These are phyloP conservation scores for Balakata baccata DNA, from an alignment of 345 rosid genomes.

Conservation along the genomic window DNA sequence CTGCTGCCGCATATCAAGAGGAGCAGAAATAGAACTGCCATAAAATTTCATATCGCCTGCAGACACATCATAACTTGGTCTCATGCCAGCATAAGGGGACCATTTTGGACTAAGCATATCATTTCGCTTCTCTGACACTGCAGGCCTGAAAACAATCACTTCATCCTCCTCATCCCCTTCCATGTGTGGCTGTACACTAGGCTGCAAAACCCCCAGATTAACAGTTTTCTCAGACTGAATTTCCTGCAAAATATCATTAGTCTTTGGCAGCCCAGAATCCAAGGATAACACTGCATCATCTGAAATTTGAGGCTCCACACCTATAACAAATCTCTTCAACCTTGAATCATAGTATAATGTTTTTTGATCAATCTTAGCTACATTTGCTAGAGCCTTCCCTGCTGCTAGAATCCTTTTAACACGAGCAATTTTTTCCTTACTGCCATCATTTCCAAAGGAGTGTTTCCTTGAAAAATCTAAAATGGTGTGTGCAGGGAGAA, in stretches of 20 bases:
- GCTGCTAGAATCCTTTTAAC: slow-evolving; percentile 78
- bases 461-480: slow-evolving; percentile 80
- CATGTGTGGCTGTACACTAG: slow-evolving; percentile 36
- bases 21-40: slow-evolving; percentile 35
- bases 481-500: slow-evolving; percentile 80
- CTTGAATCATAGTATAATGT: slow-evolving; percentile 63
- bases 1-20: slow-evolving; percentile 43
- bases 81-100: slow-evolving; percentile 45
- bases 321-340: slow-evolving; percentile 67
- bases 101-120: slow-evolving; percentile 40
- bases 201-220: slow-evolving; percentile 30
- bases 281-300: slow-evolving; percentile 35
- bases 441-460: slow-evolving; percentile 54
- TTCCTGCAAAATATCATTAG: slow-evolving; percentile 35
- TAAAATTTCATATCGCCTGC: slow-evolving; percentile 38
- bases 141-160: slow-evolving; percentile 90
- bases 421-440: slow-evolving; percentile 66
- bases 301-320: slow-evolving; percentile 43
- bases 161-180: slow-evolving; percentile 88
- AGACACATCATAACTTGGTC: slow-evolving; percentile 37
- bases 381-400: slow-evolving; percentile 64
- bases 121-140: slow-evolving; percentile 53
- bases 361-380: slow-evolving; percentile 59
- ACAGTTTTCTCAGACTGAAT: slow-evolving; percentile 29
- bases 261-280: slow-evolving; percentile 28